phyloP scores from a whole-genome alignment of 2,329 filamentous ascomycete species.

The Sclerotinia minor region DNA sequence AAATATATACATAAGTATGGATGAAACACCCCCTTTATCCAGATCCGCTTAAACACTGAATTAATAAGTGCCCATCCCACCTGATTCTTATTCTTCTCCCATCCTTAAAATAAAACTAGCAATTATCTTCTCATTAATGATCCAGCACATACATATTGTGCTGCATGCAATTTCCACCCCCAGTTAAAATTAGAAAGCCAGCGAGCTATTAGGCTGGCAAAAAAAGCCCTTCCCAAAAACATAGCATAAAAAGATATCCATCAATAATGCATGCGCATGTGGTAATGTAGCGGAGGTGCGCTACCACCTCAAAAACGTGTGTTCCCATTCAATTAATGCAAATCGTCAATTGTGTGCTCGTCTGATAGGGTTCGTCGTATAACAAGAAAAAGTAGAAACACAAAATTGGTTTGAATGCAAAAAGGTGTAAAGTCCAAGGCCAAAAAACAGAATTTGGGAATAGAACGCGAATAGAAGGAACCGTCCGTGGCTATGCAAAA shows the following conservation, averaged over 20 bases:
- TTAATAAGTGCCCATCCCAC: background rate
- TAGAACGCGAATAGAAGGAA: constrained; percentile 8
- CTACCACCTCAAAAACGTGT: background rate
- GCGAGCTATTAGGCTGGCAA: constrained; percentile 10
- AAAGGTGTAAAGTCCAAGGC: background rate
- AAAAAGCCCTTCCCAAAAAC: background rate
- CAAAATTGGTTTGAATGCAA: constrained; percentile 8
- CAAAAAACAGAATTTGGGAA: constrained; percentile 18
- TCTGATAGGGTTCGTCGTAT: constrained; percentile 16
- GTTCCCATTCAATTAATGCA: constrained; percentile 19
- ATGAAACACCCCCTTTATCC: background rate
- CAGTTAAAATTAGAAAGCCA: constrained; percentile 12
- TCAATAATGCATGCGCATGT: constrained; percentile 13
- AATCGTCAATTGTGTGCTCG: constrained; percentile 16
- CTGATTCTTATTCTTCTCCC: background rate
- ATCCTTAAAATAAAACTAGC: constrained; percentile 15
- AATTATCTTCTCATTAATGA: constrained; percentile 21
- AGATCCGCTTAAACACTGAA: background rate
- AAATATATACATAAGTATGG: constrained; percentile 19
- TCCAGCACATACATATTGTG: background rate
- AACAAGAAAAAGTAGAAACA: constrained; percentile 14
- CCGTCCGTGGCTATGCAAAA: constrained; percentile 24
- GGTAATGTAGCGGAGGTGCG: background rate
- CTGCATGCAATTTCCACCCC: background rate
- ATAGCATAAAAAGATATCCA: constrained; percentile 17